Evolutionary conservation across 2,329 filamentous ascomycete genomes (phyloP).

Genomic region (Neofusicoccum sp.): DNA sequence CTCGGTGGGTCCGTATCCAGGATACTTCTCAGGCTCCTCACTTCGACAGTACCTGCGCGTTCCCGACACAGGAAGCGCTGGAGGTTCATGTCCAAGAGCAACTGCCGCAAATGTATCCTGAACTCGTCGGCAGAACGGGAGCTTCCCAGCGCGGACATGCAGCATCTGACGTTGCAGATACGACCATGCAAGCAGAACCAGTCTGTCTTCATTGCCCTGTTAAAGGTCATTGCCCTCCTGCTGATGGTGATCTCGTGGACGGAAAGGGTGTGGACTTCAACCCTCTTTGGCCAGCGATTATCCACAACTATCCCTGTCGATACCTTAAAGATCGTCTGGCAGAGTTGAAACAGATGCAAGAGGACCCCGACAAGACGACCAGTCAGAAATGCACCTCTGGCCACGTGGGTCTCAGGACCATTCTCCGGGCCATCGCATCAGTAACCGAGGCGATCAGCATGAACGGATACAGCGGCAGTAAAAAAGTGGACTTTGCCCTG

Average conservation of each 20-base stretch:
- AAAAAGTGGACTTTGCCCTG: not conserved
- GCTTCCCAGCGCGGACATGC: too few relatives aligned
- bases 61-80: not conserved
- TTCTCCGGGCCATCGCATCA: not conserved
- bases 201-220: not conserved
- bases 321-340: not conserved
- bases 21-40: too few relatives aligned
- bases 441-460: constrained; percentile 1
- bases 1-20: too few relatives aligned
- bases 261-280: too few relatives aligned
- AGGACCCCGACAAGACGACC: not conserved
- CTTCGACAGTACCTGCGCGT: not conserved
- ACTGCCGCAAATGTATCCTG: not conserved
- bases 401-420: too few relatives aligned
- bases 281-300: not conserved
- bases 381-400: too few relatives aligned
- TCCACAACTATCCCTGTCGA: not conserved
- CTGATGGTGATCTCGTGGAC: too few relatives aligned
- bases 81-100: not conserved
- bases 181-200: too few relatives aligned
- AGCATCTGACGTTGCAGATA: too few relatives aligned
- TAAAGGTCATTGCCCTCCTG: not conserved
- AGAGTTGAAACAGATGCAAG: not conserved
- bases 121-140: too few relatives aligned
- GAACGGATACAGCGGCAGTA: not conserved